Base-by-base conservation (phyloP, 208 protist species). In the Trypanosoma platydactyli region DNA sequence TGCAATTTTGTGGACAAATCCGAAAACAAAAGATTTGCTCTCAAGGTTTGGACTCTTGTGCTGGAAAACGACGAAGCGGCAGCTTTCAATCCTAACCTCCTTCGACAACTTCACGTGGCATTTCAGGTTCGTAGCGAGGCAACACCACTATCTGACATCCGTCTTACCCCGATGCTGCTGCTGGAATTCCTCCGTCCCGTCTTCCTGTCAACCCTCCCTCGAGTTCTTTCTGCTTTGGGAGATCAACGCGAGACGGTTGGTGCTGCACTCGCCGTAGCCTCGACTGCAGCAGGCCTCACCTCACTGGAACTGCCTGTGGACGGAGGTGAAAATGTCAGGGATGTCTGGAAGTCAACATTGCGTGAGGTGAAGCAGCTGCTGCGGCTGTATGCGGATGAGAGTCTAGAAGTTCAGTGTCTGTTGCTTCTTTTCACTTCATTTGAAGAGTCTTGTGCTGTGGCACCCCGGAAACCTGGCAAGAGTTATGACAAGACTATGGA, bases 351-450 rank as follows among this genome's bases (percentile, higher is more conserved):
- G 2, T 35, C 6, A 5, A 59, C 56, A 7, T 15, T 68, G n/a
- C 52, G 22, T 29, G 48, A 64, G 33, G n/a, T 75, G 25, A 58
- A 30, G 35, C 25, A 68, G 35, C 27, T 75, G 44, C 35, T 75
- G 0, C 9, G 9, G 6, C 11, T 75, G 16, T 52, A 65, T 25
- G 46, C 27, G 5, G 48, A 46, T 5, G 60, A 63, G 9, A 68
- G 69, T 56, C 59, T 57, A 38, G 62, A 75, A 25, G 62, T 75
- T 29, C 60, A 46, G 24, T 75, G 69, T 68, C 69, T 75, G 20
- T 52, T 33, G 3, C 22, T 68, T 22, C 55, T 75, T 22, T 75
- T 75, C 52, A 42, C 16, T 7, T 60, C 45, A 0, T 75, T 75
- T 62, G 24, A 48, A 30, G 38, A 20, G 5, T 68, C 61, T 5